These are phyloP conservation scores for Pogostemon cablin DNA, from an alignment of 257 asterid genomes.

Conservation along the genomic window DNA sequence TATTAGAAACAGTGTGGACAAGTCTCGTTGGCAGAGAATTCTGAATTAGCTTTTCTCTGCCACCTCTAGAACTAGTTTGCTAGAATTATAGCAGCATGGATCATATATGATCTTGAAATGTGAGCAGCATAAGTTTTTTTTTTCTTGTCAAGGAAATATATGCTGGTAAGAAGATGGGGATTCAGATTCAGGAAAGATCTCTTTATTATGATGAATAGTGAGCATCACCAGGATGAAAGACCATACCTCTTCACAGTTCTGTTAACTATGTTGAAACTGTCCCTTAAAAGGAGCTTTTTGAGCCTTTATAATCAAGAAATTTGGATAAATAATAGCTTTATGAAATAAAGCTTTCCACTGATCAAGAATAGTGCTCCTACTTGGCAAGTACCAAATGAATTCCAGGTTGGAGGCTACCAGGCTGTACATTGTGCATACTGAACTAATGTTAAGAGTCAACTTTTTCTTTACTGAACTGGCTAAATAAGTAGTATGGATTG, in stretches of 20 bases:
- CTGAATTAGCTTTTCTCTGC: slow-evolving; percentile 6
- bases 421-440: neutral
- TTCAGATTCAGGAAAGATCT: neutral
- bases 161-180: slow-evolving; percentile 7
- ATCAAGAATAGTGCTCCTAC: neutral
- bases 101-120: neutral
- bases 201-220: neutral
- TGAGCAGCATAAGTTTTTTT: slow-evolving; percentile 1
- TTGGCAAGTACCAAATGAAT: neutral
- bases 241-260: neutral
- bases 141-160: neutral
- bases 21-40: slow-evolving; percentile 3
- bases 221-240: too few relatives aligned
- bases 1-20: neutral
- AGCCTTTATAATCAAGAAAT: neutral
- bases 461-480: too few relatives aligned
- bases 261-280: slow-evolving; percentile 7
- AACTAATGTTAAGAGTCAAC: neutral
- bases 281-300: neutral
- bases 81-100: neutral
- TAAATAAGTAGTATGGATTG: too few relatives aligned
- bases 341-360: neutral
- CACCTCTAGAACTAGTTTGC: slow-evolving; percentile 13
- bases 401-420: neutral
- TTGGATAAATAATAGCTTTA: neutral